Evolutionary conservation across 192 early-diverging fungal species (phyloP), one percentile per base, ranked within the genome.

Genomic region (Entomortierella chlamydospora): DNA sequence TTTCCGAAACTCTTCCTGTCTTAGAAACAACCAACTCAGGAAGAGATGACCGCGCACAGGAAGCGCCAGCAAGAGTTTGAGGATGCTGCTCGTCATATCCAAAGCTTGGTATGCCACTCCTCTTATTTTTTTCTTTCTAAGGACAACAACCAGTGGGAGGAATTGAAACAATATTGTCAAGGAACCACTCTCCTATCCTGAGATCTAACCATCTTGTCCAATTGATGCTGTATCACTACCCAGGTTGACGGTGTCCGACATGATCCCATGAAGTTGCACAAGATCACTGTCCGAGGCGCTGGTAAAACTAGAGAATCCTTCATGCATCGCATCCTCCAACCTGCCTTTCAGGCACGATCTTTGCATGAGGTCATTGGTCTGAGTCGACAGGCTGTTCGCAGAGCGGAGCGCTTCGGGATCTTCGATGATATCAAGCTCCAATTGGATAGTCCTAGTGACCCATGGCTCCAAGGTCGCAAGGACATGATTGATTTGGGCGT

Each of bases 401-500:
- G 85, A 43, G 79, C 95, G 52, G 51, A 73, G 17, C 84, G 89
- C 8, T 81, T 96, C 20, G 93, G 90, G 42, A 89, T 94, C 34
- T 94, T 94, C 82, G 83, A 91, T 13, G 64, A 87, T 43, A 84
- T 95, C 43, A 79, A 87, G 29, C 81, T 96, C 0, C 71, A 83
- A 2, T 68, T 96, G n/a, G 93, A 96, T 70, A 82, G 86, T 30
- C 70, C 87, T 9, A 69, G 57, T 23, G 77, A 83, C 5, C 72
- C 78, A 31, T 59, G 85, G 31, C 73, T 83, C 20, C 74, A 63
- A 11, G 64, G 85, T 28, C 76, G 76, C 26, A 65, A 72, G 50
- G 85, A 83, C 25, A 69, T 80, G 1, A 77, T 97, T 7, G 91
- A 97, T 81, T 89, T 98, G 26, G 82, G 90, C 7, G 81, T 97